Evolutionary conservation across 495 filamentous ascomycete genomes (phyloP), one percentile per base, ranked within the genome.

Genomic region (Aspergillus steynii): DNA sequence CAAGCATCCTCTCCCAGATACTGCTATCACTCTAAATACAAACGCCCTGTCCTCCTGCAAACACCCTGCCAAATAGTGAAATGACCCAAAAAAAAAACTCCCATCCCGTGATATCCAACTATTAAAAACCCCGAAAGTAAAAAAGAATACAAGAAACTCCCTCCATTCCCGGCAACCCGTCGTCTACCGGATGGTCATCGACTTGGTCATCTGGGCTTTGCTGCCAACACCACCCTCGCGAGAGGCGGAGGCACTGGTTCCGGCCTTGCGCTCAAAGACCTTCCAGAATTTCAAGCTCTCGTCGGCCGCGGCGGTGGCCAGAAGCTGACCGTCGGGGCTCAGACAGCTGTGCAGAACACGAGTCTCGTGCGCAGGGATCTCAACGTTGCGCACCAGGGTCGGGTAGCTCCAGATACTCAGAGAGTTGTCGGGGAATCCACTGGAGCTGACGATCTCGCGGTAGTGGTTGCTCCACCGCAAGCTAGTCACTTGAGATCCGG

Each of bases 201-300:
- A 91, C 85, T 96, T 97, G 68, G 84, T 85, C 84, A 96, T 88
- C 63, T 89, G 87, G 9, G 83, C 86, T 65, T 88, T 89, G 60
- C 83, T 82, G 25, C 82, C 81, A 45, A 87, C 80, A 55, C 81
- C 73, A 37, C 82, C 82, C 59, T 84, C 83, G 9, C 83, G 79
- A 46, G 85, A 72, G 12, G 85, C 78, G 1, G 83, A 74, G 52
- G 81, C 82, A 57, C 74, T 79, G 49, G 80, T 81, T 31, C 92
- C 94, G 27, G 92, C 77, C 83, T 97, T 96, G 85, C 96, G 96
- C 84, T 99, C 95, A 66, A 99, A 99, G 64, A 98, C 78, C 87
- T 98, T 99, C 95, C 95, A 99, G 84, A 99, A 99, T 76, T 99
- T 99, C 72, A 99, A 82, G 71, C 87, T 92, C 83, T 99, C 95